Evolutionary conservation across 768 basidiomycete species (phyloP).

Genomic region (Suillus alpinus): DNA sequence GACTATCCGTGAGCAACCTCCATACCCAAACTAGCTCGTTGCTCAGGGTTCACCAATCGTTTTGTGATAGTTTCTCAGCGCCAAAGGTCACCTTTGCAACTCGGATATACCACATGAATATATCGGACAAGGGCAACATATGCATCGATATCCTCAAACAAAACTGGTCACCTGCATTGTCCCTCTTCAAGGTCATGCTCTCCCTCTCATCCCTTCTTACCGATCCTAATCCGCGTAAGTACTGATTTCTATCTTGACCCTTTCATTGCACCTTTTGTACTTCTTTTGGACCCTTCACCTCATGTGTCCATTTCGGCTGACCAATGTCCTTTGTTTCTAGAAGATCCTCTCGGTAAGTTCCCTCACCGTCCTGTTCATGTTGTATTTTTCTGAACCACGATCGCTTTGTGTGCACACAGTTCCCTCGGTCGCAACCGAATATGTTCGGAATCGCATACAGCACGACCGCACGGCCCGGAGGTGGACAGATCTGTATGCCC

Average conservation of each 20-base stretch:
- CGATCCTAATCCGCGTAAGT: conserved; percentile 89
- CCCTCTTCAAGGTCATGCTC: conserved; percentile 91
- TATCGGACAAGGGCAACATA: conserved; percentile 72
- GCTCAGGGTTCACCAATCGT: conserved; percentile 4
- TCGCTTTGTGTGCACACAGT: conserved; percentile 41
- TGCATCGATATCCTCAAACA: conserved; percentile 92
- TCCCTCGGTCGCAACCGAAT: conserved; percentile 71
- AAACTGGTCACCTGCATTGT: conserved; percentile 93
- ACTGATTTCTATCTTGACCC: background rate
- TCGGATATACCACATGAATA: conserved; percentile 88
- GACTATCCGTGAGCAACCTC: conserved; percentile 73
- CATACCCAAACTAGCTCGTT: conserved; percentile 2
- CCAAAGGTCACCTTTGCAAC: conserved; percentile 76
- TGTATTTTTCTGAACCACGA: background rate
- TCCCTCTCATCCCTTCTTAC: conserved; percentile 90
- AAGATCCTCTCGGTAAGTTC: conserved; percentile 65
- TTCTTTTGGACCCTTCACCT: background rate
- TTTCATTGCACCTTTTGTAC: background rate
- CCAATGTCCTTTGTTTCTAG: conserved; percentile 30
- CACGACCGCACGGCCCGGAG: conserved; percentile 78
- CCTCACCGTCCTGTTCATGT: background rate
- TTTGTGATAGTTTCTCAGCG: conserved; percentile 62
- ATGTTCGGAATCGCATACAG: conserved; percentile 56
- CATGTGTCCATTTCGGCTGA: background rate
- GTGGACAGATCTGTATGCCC: conserved; percentile 75